Percentiles rank a stretch among this genome's conserved stretches.
These are phyloP conservation scores for Diutina mesorugosa DNA, from an alignment of 1,139 yeast genomes.

Conservation along the genomic window DNA sequence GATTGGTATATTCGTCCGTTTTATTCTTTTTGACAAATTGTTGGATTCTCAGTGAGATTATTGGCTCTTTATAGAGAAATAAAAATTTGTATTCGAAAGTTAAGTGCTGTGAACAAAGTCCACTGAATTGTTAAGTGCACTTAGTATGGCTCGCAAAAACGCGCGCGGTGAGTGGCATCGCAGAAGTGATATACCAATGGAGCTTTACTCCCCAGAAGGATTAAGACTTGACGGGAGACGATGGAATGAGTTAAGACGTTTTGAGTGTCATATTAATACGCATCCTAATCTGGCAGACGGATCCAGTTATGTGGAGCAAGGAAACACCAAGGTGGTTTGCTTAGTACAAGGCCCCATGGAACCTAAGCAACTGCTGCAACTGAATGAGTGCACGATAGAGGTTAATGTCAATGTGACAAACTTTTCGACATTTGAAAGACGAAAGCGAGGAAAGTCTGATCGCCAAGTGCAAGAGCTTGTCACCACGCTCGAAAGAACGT, in stretches of 20 bases:
- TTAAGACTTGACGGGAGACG: slow-evolving; percentile 86
- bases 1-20: slow-evolving; percentile 46
- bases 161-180: not conserved
- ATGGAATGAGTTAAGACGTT: slow-evolving; percentile 82
- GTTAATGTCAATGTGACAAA: slow-evolving; percentile 66
- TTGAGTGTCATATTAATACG: slow-evolving; percentile 71
- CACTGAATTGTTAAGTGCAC: no score
- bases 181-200: slow-evolving; percentile 22
- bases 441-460: slow-evolving; percentile 51
- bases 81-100: no score
- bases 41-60: slow-evolving; percentile 46
- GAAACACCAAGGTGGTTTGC: slow-evolving; percentile 81
- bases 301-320: slow-evolving; percentile 84
- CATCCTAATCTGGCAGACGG: slow-evolving; percentile 89
- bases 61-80: slow-evolving; percentile 10
- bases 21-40: slow-evolving; percentile 59
- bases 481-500: slow-evolving; percentile 64
- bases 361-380: slow-evolving; percentile 43
- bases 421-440: slow-evolving; percentile 68
- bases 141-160: not conserved
- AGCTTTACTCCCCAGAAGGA: slow-evolving; percentile 89
- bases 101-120: not conserved
- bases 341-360: slow-evolving; percentile 86
- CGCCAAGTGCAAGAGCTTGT: slow-evolving; percentile 67
- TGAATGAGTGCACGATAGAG: slow-evolving; percentile 29